Percentiles rank a stretch among this genome's conserved stretches.
phyloP scores from a whole-genome alignment of 805 yeast species.

The Schizosaccharomyces lindneri region DNA sequence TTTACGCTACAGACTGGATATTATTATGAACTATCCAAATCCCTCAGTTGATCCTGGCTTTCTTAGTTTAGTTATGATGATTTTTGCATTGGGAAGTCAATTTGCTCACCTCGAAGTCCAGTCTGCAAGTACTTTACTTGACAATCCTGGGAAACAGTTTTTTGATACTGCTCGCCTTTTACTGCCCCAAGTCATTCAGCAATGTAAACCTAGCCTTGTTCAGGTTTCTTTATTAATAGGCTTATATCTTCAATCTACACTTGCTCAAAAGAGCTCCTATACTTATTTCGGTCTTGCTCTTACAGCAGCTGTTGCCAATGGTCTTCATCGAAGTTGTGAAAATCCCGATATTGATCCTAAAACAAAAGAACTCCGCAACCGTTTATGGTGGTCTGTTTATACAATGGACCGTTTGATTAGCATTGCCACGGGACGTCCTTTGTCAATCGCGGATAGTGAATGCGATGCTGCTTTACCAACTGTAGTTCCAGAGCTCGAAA shows the following conservation, averaged over 20 bases:
- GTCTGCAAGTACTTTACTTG: not conserved
- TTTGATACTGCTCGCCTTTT: not conserved
- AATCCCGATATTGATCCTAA: not conserved
- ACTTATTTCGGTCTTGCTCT: not conserved
- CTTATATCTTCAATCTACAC: not conserved
- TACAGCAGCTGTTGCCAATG: not conserved
- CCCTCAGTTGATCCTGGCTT: not conserved
- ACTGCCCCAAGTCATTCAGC: not conserved
- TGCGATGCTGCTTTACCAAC: not conserved
- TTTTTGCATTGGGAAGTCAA: slow-evolving; percentile 1
- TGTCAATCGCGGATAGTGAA: not conserved
- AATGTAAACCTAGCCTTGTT: not conserved
- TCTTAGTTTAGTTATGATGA: slow-evolving; percentile 1
- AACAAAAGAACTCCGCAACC: not conserved
- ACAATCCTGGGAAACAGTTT: not conserved
- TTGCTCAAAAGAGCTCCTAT: not conserved
- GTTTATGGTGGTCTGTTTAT: slow-evolving; percentile 2
- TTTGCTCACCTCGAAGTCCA: slow-evolving; percentile 1
- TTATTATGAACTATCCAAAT: not conserved
- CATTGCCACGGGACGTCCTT: not conserved
- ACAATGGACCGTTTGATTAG: slow-evolving; percentile 1
- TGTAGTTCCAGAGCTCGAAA: not conserved
- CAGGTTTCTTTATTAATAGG: not conserved
- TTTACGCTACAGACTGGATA: not conserved
- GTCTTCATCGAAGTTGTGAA: not conserved